Percentiles rank a stretch among this genome's conserved stretches.
Evolutionary conservation across 2,329 filamentous ascomycete species (phyloP).

Genomic region (Phaeomoniella chlamydospora): DNA sequence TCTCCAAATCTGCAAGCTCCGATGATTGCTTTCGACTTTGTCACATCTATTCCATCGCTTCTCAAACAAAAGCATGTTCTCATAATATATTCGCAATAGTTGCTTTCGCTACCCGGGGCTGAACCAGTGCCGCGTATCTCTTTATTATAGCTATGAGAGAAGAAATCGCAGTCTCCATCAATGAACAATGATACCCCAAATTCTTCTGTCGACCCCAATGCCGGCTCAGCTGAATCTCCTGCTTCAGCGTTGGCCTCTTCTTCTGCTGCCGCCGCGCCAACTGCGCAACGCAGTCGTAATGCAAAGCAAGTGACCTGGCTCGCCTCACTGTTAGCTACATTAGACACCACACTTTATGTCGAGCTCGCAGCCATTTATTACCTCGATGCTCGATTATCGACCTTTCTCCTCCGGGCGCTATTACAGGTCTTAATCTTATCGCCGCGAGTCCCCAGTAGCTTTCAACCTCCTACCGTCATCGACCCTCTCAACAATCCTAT

Average conservation of each 20-base stretch:
- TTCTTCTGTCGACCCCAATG: too few species aligned
- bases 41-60: too few species aligned
- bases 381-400: conserved; percentile 38
- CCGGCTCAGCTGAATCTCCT: too few species aligned
- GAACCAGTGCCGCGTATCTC: too few species aligned
- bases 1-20: too few species aligned
- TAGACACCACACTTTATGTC: conserved; percentile 47
- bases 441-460: conserved; percentile 33
- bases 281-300: background rate
- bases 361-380: conserved; percentile 48
- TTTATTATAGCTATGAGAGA: too few species aligned
- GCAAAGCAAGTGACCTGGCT: background rate
- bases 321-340: conserved; percentile 5
- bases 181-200: background rate
- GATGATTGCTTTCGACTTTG: too few species aligned
- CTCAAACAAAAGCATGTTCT: too few species aligned
- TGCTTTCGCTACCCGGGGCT: too few species aligned
- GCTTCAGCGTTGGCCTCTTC: too few species aligned
- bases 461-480: conserved; percentile 29
- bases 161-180: too few species aligned
- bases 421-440: conserved; percentile 45
- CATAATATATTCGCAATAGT: too few species aligned
- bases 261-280: background rate
- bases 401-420: conserved; percentile 38
- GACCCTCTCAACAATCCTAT: conserved; percentile 35